These are phyloP conservation scores for Cordyceps farinosa DNA, from an alignment of 2,329 filamentous ascomycete species.

Conservation along the genomic window DNA sequence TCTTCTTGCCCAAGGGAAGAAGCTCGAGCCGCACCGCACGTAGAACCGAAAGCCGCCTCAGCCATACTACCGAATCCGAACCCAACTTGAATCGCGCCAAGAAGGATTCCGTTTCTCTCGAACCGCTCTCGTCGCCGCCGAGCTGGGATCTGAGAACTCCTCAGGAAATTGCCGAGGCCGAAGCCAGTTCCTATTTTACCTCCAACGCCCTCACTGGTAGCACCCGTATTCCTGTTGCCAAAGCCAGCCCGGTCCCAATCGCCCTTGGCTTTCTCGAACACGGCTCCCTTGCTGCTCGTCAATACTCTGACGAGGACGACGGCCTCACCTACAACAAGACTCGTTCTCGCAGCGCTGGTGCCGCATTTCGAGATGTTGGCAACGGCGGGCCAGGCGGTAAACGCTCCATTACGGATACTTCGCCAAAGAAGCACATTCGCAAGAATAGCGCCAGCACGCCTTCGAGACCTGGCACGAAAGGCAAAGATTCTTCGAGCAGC, in stretches of 20 bases:
- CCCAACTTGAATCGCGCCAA: constrained; percentile 31
- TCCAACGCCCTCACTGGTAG: constrained; percentile 54
- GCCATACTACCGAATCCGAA: constrained; percentile 33
- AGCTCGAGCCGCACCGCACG: constrained; percentile 47
- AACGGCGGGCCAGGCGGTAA: constrained; percentile 31
- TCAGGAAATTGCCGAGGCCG: constrained; percentile 69
- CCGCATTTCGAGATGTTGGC: constrained; percentile 40
- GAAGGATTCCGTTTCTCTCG: constrained; percentile 45
- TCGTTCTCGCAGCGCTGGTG: constrained; percentile 67
- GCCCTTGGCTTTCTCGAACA: constrained; percentile 69
- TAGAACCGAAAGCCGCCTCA: constrained; percentile 34
- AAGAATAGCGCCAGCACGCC: constrained; percentile 38
- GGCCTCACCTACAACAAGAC: constrained; percentile 59
- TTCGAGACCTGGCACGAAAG: constrained; percentile 58
- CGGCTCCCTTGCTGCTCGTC: constrained; percentile 64
- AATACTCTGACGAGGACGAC: constrained; percentile 52
- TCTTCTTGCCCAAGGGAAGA: constrained; percentile 55
- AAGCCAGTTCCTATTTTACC: constrained; percentile 49
- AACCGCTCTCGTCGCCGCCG: constrained; percentile 37
- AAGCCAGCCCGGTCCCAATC: constrained; percentile 73
- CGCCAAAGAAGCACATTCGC: constrained; percentile 49
- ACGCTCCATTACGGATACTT: constrained; percentile 46
- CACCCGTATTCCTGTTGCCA: constrained; percentile 85
- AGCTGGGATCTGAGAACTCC: constrained; percentile 72
- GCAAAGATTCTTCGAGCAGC: constrained; percentile 44